Base-by-base conservation (phyloP, 495 filamentous ascomycete species). In the Podospora conica region DNA sequence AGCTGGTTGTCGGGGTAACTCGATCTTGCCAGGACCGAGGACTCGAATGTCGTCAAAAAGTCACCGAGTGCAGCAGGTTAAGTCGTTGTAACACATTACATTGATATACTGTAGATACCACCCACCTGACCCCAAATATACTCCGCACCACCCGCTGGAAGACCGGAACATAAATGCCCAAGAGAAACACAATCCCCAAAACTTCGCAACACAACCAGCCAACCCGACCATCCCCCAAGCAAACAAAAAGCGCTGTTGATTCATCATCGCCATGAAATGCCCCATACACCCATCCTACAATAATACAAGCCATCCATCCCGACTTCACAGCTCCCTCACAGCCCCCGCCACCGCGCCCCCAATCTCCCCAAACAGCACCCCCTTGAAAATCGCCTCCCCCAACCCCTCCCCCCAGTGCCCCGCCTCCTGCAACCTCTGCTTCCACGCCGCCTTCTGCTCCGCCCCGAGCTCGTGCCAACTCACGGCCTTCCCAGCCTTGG, bases 381-480 rank as follows among this genome's bases (percentile, higher is more conserved):
- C 87, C 74, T 87, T 83, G 40, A 95, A 81, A 12, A 95, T 83
- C 31, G 81, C 82, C 76, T 92, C 90, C 1, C 89, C 90, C 76
- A 93, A 84, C 48, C 84, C 84, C 63, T 84, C 83, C 6, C 83
- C 81, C 91, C 91, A 93, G 61, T 91, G 82, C 5, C 91, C 92
- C 3, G 90, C 87, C 64, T 85, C 79, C 65, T 82, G 81, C 53
- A 96, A 78, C 69, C 81, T 83, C 68, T 81, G 74, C 79, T 88
- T 91, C 92, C 92, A 96, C 15, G 74, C 69, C 58, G 80, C 74
- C 68, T 83, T 83, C 75, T 94, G 85, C 53, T 80, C 69, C 8
- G 75, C 71, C 3, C 78, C 74, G 56, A 96, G 71, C 61, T 91
- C 86, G 53, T 90, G 84, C 90, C 91, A 96, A 59, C 71, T 78